phyloP scores from a whole-genome alignment of 2,329 filamentous ascomycete genomes.

The Nannizzia gypsea region DNA sequence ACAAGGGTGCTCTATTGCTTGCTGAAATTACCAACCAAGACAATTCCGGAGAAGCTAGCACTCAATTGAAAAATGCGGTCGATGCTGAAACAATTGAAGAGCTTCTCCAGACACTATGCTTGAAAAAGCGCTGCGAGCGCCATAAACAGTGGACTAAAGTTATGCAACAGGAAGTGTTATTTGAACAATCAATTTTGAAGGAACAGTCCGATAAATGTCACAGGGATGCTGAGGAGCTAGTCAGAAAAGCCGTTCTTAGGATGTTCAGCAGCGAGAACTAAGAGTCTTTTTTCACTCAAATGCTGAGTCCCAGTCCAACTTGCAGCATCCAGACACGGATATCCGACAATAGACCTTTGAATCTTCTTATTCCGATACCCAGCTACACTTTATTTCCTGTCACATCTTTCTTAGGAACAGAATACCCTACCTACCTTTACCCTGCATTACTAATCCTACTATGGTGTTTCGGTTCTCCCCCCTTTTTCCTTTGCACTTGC shows the following conservation, averaged over 20 bases:
- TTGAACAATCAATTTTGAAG: conserved; percentile 32
- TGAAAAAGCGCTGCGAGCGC: conserved; percentile 37
- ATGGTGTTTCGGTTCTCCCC: background rate
- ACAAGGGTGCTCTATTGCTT: conserved; percentile 29
- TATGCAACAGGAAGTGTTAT: conserved; percentile 34
- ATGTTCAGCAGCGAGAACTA: conserved; percentile 23
- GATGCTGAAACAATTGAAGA: conserved; percentile 20
- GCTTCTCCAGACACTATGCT: conserved; percentile 33
- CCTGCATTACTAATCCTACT: background rate
- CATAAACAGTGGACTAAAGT: conserved; percentile 39
- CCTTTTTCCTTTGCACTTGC: background rate
- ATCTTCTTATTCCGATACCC: background rate
- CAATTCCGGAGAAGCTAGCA: conserved; percentile 17
- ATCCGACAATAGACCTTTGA: background rate
- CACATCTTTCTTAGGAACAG: background rate
- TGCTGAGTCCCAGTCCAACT: too few species aligned
- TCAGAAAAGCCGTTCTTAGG: conserved; percentile 35
- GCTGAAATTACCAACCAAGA: conserved; percentile 26
- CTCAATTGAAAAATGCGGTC: conserved; percentile 24
- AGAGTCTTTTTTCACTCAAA: background rate
- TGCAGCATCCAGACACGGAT: background rate
- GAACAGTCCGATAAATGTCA: conserved; percentile 31
- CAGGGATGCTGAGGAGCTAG: conserved; percentile 30
- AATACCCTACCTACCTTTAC: background rate
- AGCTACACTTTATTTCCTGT: background rate